These are phyloP conservation scores for Fusarium virguliforme DNA, from an alignment of 2,329 filamentous ascomycete species.

Conservation along the genomic window DNA sequence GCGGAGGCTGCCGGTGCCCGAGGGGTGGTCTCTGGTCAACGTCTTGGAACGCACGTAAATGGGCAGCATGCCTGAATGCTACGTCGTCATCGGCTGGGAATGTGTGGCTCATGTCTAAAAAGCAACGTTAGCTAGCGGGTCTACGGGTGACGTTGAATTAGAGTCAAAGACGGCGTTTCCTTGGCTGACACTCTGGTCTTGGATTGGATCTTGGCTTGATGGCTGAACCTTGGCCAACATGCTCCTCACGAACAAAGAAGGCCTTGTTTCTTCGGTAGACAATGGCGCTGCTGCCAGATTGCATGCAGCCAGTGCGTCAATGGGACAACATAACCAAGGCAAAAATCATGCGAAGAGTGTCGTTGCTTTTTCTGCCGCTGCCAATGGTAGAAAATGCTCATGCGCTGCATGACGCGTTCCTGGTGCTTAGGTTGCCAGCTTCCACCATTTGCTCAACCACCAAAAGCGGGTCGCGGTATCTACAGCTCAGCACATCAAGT, in stretches of 20 bases:
- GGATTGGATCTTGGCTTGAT: not conserved
- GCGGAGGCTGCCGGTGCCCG: constrained; percentile 12
- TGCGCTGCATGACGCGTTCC: not conserved
- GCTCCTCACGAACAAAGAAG: not conserved
- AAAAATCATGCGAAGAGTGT: not conserved
- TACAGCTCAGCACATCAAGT: not conserved
- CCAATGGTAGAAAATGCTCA: not conserved
- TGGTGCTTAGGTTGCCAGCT: too few relatives aligned
- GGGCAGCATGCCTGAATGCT: not conserved
- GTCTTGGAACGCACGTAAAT: not conserved
- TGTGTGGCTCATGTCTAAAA: not conserved
- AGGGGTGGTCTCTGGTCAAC: not conserved
- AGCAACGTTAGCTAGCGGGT: not conserved
- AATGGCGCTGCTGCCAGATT: not conserved
- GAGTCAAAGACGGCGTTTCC: constrained; percentile 3
- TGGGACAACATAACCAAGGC: not conserved
- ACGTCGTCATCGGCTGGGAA: not conserved
- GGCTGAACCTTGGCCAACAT: not conserved
- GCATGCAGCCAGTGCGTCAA: not conserved
- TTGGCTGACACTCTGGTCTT: not conserved
- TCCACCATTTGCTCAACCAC: not conserved
- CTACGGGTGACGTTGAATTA: not conserved
- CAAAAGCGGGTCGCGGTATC: not conserved
- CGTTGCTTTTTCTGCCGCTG: not conserved
- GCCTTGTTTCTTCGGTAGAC: not conserved